Conservation (phyloP, 768 basidiomycete species). For the Hygrophoropsis aurantiaca region DNA sequence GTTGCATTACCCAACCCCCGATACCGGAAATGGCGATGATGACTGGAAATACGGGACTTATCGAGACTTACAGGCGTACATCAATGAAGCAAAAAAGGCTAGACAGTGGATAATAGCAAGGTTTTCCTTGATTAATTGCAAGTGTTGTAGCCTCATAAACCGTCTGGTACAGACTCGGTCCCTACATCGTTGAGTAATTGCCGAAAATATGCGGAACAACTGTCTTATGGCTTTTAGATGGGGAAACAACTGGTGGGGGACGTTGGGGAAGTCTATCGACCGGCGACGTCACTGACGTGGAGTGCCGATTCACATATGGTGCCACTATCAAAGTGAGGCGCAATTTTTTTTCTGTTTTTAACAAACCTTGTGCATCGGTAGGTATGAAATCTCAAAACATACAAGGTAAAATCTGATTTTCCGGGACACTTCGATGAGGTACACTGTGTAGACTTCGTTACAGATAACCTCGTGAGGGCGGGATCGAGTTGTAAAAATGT, state of each 20-base stretch:
- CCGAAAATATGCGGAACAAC: background rate
- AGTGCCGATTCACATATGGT: too few relatives aligned
- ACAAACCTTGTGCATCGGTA: constrained; percentile 25
- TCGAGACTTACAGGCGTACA: constrained; percentile 51
- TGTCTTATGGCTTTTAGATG: constrained; percentile 40
- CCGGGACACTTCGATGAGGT: constrained; percentile 97
- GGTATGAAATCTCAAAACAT: constrained; percentile 97
- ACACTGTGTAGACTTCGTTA: constrained; percentile 99
- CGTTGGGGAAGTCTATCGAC: constrained; percentile 89
- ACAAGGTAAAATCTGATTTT: constrained; percentile 89
- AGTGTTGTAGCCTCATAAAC: too few relatives aligned
- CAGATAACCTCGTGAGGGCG: constrained; percentile 95
- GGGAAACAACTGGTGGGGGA: constrained; percentile 59
- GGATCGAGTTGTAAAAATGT: constrained; percentile 94
- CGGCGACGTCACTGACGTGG: constrained; percentile 92
- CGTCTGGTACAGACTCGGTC: constrained; percentile 47
- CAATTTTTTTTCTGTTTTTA: background rate
- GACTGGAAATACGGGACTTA: constrained; percentile 52
- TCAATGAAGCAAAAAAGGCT: constrained; percentile 49
- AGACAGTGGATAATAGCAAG: constrained; percentile 59
- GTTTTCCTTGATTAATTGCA: constrained; percentile 18
- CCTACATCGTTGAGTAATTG: constrained; percentile 45
- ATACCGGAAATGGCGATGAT: constrained; percentile 41
- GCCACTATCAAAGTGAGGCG: constrained; percentile 84
- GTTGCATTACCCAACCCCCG: constrained; percentile 47